Evolutionary conservation across 805 yeast species (phyloP), one percentile per base, ranked within the genome.

Genomic region (Candida boleticola): DNA sequence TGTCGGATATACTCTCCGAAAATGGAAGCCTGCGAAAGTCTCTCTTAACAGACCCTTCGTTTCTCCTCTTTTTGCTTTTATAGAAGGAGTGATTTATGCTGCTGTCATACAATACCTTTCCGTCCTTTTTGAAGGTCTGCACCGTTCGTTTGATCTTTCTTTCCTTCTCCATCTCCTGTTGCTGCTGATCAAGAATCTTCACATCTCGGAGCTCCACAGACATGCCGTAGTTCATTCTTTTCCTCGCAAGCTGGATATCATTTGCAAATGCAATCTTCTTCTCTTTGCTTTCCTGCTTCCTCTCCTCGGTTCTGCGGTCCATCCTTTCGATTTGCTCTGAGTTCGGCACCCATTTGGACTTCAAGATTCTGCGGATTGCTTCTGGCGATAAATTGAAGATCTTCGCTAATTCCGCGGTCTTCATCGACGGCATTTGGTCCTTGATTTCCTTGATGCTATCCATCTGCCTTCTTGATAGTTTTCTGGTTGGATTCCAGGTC

Each of bases 351-450:
- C 96, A 90, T 29, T 74, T 79, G 4, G 92, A 82, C 56, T 79
- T 82, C 49, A 90, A 58, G 16, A 90, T 88, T 48, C 96, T 75
- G 44, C 96, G 69, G 2, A 89, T 76, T 0, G 90, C 86, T 50
- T 89, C 95, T 1, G 95, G 92, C 1, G 93, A 84, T 4, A 88
- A 73, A 37, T 75, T 68, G 61, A 84, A 89, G 54, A 74, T 75
- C 25, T 74, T 67, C 0, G 89, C 83, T 4, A 90, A 58, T 33
- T 79, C 83, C 2, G 66, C 64, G 2, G 83, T 73, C 3, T 75
- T 77, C 40, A 85, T 48, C n/a, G 76, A 71, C 0, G 97, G 96
- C 47, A 69, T 61, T 41, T 73, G 66, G 11, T 61, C 61, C 51
- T 80, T 84, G 36, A 89, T 52, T 3, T 68, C 57, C 41, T 85